A percentile compares a stretch with the other conserved stretches of the same genome.
Conservation (phyloP, 352 stramenopile genomes). For the Phytophthora idaei region DNA sequence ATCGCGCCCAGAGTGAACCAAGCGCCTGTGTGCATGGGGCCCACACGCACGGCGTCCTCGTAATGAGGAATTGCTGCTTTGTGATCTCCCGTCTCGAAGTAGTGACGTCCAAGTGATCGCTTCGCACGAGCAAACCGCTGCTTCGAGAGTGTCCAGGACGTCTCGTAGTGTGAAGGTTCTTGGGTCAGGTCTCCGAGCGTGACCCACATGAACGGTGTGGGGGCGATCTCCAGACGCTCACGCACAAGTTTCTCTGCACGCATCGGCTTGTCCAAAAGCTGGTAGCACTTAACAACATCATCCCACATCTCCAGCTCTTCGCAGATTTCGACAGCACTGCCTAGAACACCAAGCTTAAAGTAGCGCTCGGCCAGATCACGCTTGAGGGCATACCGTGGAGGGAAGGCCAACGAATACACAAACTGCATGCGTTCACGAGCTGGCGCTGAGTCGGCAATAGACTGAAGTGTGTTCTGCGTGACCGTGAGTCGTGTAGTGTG, state of each 20-base stretch:
- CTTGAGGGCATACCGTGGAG: constrained; percentile 93
- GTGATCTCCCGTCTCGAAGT: constrained; percentile 89
- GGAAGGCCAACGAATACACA: constrained; percentile 94
- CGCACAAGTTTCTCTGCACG: constrained; percentile 91
- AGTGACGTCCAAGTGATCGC: constrained; percentile 88
- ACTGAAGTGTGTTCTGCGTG: constrained; percentile 82
- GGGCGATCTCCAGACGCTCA: constrained; percentile 79
- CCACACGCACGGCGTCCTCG: constrained; percentile 83
- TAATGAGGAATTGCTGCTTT: constrained; percentile 82
- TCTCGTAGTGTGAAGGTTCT: constrained; percentile 91
- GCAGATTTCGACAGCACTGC: constrained; percentile 93
- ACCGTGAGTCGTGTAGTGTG: constrained; percentile 94
- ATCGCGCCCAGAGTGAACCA: constrained; percentile 95
- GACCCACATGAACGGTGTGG: constrained; percentile 94
- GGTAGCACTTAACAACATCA: constrained; percentile 96
- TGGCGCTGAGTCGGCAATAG: constrained; percentile 91
- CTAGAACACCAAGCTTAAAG: constrained; percentile 86
- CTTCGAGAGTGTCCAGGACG: constrained; percentile 91
- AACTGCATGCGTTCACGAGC: constrained; percentile 91
- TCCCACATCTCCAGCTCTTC: constrained; percentile 96
- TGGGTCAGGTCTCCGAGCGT: constrained; percentile 92
- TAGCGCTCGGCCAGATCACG: constrained; percentile 94
- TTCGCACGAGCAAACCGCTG: constrained; percentile 92
- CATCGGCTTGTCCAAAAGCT: constrained; percentile 90
- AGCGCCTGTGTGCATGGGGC: constrained; percentile 88